A percentile compares a stretch with the other conserved stretches of the same genome.
These are phyloP conservation scores for Venturia aucupariae DNA, from an alignment of 2,329 filamentous ascomycete genomes.

Conservation along the genomic window DNA sequence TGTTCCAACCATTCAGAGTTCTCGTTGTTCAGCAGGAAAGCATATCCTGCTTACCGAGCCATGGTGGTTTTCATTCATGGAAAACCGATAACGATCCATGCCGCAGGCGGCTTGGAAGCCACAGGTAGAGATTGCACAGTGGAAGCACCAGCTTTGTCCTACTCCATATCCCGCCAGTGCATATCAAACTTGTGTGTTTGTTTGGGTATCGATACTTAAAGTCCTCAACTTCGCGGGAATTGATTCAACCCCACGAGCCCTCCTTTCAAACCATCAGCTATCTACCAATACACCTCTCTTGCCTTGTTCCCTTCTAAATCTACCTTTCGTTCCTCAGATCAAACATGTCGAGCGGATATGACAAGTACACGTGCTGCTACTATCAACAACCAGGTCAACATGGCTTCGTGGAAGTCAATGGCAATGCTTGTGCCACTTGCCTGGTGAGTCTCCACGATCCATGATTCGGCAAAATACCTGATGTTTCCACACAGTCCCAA, in stretches of 20 bases:
- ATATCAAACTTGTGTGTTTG: not conserved
- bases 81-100: not conserved
- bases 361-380: constrained; percentile 5
- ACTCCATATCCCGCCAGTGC: not conserved
- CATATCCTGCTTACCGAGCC: not conserved
- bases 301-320: not conserved
- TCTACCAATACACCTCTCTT: not conserved
- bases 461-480: not conserved
- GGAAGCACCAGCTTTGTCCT: not conserved
- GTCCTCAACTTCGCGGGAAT: not conserved
- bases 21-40: not conserved
- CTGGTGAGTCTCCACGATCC: not conserved
- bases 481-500: not conserved
- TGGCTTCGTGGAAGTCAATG: not conserved
- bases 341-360: not conserved
- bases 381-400: not conserved
- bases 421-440: not conserved
- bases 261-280: not conserved
- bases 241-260: not conserved
- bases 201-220: not conserved
- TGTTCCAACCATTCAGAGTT: not conserved
- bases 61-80: not conserved
- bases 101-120: not conserved
- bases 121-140: not conserved
- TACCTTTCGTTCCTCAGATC: not conserved